These are phyloP conservation scores for Ogataea thermomethanolica DNA, from an alignment of 805 yeast genomes.

Conservation along the genomic window DNA sequence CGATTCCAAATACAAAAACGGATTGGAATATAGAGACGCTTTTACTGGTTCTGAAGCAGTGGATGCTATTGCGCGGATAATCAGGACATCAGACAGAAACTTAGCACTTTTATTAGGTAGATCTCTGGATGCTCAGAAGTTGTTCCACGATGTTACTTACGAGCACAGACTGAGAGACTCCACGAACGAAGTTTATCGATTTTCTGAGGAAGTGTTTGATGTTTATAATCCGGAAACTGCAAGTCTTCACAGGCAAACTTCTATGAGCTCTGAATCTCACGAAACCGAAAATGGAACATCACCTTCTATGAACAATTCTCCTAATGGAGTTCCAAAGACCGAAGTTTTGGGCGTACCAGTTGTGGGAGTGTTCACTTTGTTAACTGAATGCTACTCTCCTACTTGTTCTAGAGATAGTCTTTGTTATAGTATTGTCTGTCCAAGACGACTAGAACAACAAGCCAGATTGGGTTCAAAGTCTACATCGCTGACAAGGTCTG, in stretches of 20 bases:
- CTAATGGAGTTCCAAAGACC: conserved; percentile 10
- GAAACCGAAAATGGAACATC: conserved; percentile 16
- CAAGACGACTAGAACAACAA: conserved; percentile 92
- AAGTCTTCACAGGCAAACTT: conserved; percentile 26
- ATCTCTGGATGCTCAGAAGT: conserved; percentile 88
- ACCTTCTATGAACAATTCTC: conserved; percentile 17
- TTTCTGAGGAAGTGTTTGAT: conserved; percentile 49
- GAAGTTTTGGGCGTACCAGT: conserved; percentile 36
- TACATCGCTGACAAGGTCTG: conserved; percentile 76
- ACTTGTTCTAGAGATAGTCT: conserved; percentile 86
- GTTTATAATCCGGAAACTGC: conserved; percentile 22
- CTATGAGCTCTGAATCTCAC: conserved; percentile 21
- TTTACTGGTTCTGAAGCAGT: conserved; percentile 95
- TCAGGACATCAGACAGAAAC: conserved; percentile 87
- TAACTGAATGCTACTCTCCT: conserved; percentile 95
- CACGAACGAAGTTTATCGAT: conserved; percentile 80
- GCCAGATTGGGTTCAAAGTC: conserved; percentile 87
- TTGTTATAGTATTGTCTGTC: conserved; percentile 96
- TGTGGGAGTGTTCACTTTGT: conserved; percentile 87
- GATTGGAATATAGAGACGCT: conserved; percentile 85
- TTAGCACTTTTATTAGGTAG: conserved; percentile 86
- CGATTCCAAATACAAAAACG: conserved; percentile 84
- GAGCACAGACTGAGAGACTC: conserved; percentile 92
- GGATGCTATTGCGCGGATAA: conserved; percentile 79
- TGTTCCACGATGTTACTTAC: conserved; percentile 93